phyloP scores from a whole-genome alignment of 306 rosid genomes.

The Pueraria montana region DNA sequence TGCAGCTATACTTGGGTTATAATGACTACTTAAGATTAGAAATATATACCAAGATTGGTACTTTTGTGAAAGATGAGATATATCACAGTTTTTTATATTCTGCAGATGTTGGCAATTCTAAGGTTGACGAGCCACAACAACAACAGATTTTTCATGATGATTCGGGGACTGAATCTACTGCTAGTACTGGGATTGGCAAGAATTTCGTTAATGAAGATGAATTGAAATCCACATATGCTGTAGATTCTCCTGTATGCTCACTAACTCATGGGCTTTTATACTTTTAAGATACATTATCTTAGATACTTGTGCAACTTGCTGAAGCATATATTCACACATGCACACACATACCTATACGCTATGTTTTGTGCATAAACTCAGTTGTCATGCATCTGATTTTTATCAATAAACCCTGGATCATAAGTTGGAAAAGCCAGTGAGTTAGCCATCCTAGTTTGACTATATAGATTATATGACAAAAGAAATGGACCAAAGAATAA shows the following conservation, averaged over 20 bases:
- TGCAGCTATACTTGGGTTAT: not conserved
- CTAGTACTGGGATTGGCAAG: conserved; percentile 70
- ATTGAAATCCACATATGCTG: conserved; percentile 64
- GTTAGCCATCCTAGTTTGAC: not conserved
- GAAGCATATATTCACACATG: not conserved
- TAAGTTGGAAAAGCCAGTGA: conserved; percentile 4
- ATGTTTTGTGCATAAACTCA: not conserved
- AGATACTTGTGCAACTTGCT: not conserved
- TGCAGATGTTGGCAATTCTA: conserved; percentile 70
- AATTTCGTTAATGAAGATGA: conserved; percentile 78
- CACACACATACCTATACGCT: not conserved
- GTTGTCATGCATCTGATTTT: conserved; percentile 2
- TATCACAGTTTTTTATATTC: conserved; percentile 26
- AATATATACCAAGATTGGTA: not conserved
- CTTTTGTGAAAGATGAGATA: conserved; percentile 2
- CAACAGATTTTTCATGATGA: conserved; percentile 70
- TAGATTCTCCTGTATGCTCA: conserved; percentile 69
- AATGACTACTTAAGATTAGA: not conserved
- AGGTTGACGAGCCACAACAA: conserved; percentile 70
- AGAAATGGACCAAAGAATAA: not conserved
- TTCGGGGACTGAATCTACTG: conserved; percentile 62
- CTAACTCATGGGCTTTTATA: conserved; percentile 32
- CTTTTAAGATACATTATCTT: conserved; percentile 1
- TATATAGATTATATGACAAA: conserved; percentile 2
- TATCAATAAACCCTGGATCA: conserved; percentile 8